These are phyloP conservation scores for Centrapalus pauciflorus DNA, from an alignment of 129 eudicot species.

Conservation along the genomic window DNA sequence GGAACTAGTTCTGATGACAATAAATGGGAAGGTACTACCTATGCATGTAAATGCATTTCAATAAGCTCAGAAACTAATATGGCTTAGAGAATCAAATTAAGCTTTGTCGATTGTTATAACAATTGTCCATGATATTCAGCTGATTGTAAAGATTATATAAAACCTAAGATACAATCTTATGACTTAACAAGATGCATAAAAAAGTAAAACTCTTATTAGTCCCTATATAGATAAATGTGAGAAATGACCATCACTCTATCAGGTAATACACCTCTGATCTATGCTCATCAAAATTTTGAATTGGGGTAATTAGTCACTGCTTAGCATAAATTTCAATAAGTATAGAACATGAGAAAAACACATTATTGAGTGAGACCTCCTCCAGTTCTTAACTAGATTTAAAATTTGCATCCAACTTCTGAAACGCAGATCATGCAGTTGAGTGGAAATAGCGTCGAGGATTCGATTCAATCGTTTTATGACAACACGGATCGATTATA, in stretches of 20 bases:
- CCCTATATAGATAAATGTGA: neutral
- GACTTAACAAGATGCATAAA: neutral
- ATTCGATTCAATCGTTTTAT: neutral
- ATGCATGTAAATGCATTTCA: constrained; percentile 8
- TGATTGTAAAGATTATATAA: neutral
- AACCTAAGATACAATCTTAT: neutral
- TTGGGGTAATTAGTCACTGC: neutral
- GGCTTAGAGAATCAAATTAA: constrained; percentile 8
- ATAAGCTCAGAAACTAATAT: neutral
- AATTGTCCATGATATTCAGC: neutral
- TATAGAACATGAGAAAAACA: too few relatives aligned
- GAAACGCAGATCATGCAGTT: constrained; percentile 9
- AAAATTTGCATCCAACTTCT: neutral
- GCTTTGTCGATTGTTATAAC: neutral
- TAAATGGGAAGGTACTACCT: constrained; percentile 11
- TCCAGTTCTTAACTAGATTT: neutral
- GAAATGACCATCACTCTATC: neutral
- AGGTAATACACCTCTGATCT: neutral
- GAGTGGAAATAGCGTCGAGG: neutral
- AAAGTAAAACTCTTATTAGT: neutral
- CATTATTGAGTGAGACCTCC: neutral
- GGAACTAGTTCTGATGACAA: constrained; percentile 2
- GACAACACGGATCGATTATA: neutral
- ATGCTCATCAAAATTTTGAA: constrained; percentile 6
- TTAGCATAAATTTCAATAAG: neutral